Conservation (phyloP, 805 yeast genomes). For the Myxozyma melibiosi region DNA sequence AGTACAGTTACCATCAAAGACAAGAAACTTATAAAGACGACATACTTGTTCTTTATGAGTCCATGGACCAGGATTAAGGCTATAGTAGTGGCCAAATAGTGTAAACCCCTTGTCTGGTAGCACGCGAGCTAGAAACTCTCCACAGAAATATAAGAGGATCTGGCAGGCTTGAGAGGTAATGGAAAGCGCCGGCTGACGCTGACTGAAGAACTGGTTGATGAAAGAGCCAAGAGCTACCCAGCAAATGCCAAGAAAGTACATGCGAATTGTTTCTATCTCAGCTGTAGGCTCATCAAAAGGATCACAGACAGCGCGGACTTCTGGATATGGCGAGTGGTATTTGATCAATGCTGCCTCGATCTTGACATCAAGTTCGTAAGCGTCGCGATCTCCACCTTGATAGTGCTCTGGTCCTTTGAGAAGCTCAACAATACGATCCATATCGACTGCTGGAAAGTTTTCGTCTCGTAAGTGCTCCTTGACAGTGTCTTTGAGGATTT, state of each 20-base stretch:
- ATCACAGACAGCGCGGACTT: constrained; percentile 64
- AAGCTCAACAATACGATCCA: constrained; percentile 39
- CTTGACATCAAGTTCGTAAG: constrained; percentile 19
- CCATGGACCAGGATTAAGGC: constrained; percentile 67
- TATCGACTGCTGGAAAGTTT: constrained; percentile 47
- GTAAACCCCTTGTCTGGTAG: constrained; percentile 25
- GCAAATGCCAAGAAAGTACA: constrained; percentile 54
- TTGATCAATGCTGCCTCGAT: constrained; percentile 31
- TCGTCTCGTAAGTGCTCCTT: constrained; percentile 48
- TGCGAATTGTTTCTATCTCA: constrained; percentile 55
- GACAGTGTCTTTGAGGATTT: too few species aligned
- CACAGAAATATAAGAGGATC: constrained; percentile 66
- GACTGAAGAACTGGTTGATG: constrained; percentile 59
- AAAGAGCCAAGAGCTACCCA: constrained; percentile 62
- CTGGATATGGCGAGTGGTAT: constrained; percentile 55
- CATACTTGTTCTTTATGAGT: constrained; percentile 58
- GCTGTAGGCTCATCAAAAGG: constrained; percentile 54
- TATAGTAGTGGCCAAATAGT: constrained; percentile 43
- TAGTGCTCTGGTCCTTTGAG: not conserved
- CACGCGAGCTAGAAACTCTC: constrained; percentile 41
- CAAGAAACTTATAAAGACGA: too few species aligned
- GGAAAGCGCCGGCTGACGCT: constrained; percentile 56
- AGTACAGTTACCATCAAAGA: not conserved
- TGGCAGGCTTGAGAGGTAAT: constrained; percentile 65
- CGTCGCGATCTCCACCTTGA: constrained; percentile 13